Base-by-base conservation (phyloP, 768 basidiomycete genomes). In the Lactarius vividus region DNA sequence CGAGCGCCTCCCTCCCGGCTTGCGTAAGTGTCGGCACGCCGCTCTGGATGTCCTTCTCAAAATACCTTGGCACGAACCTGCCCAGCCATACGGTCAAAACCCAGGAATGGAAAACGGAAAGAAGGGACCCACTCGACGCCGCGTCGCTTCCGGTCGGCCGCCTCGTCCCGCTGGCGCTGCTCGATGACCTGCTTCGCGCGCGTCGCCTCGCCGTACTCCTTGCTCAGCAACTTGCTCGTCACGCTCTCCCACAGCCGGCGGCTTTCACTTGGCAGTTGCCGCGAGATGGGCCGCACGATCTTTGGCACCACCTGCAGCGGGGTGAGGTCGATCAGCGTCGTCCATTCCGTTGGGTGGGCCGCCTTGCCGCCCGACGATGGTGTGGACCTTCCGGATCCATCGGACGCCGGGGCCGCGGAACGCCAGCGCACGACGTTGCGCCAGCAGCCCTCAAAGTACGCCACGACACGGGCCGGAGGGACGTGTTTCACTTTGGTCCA, bases 401-500 rank as follows among this genome's bases (percentile, higher is more conserved):
- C 46, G 35, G 53, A 33, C 16, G 13, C 31, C 18, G 18, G 28
- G 10, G 52, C 20, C 28, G 83, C 82, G 54, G 82, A 83, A 73
- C 87, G 87, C 88, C 92, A 98, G 57, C 87, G 86, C 73, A 99
- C 85, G 61, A 82, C 81, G 61, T 88, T 87, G 65, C 86, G 82
- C 97, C 97, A 99, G 52, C 86, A 85, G 0, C 97, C 97, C 61
- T 96, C 93, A 63, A 98, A 84, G 49, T 85, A 82, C 8, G 91
- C 96, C 13, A 94, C 88, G 56, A 94, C 76, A 57, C 86, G 82
- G 33, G 87, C 83, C 54, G 82, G 79, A 4, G 96, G 96, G 13
- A 99, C 94, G 68, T 98, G 91, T 77, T 92, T 98, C 70, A 94
- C 85, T 73, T 87, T 88, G 44, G 87, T 89, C 90, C 91, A 93